These are phyloP conservation scores for Dissoconium aciculare DNA, from an alignment of 2,329 filamentous ascomycete species.

Conservation along the genomic window DNA sequence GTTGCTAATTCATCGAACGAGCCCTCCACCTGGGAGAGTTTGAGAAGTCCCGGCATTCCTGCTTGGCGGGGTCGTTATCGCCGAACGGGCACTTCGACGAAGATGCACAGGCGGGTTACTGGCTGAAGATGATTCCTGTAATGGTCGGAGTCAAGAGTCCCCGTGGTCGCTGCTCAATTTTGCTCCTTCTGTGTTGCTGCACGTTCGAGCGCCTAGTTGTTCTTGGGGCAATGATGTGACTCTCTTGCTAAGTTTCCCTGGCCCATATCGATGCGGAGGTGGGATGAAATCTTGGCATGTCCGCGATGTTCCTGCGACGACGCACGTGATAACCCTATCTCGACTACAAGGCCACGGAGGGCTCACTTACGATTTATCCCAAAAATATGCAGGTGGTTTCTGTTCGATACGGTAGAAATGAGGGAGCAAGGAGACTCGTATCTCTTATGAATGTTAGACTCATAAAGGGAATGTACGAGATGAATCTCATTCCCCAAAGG, in stretches of 20 bases:
- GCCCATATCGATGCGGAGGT: conserved; percentile 1
- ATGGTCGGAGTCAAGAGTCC: not conserved
- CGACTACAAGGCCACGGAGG: too few species aligned
- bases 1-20: conserved; percentile 81
- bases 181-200: not conserved
- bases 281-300: conserved; percentile 1
- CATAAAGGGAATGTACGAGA: too few species aligned
- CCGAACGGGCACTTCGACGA: not conserved
- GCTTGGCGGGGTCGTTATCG: conserved; percentile 1
- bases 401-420: too few species aligned
- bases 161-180: not conserved
- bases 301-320: too few species aligned
- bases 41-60: conserved; percentile 45
- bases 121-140: not conserved
- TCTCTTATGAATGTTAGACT: too few species aligned
- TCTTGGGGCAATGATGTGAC: not conserved
- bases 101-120: not conserved
- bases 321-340: too few species aligned
- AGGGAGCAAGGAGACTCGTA: too few species aligned
- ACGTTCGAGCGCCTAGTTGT: not conserved
- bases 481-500: too few species aligned
- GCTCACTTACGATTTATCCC: too few species aligned
- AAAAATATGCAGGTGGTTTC: too few species aligned
- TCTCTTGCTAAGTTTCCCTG: not conserved
- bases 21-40: conserved; percentile 67